Evolutionary conservation across 805 yeast species (phyloP), one percentile per base, ranked within the genome.

Genomic region (Zygotorulaspora danielsina): DNA sequence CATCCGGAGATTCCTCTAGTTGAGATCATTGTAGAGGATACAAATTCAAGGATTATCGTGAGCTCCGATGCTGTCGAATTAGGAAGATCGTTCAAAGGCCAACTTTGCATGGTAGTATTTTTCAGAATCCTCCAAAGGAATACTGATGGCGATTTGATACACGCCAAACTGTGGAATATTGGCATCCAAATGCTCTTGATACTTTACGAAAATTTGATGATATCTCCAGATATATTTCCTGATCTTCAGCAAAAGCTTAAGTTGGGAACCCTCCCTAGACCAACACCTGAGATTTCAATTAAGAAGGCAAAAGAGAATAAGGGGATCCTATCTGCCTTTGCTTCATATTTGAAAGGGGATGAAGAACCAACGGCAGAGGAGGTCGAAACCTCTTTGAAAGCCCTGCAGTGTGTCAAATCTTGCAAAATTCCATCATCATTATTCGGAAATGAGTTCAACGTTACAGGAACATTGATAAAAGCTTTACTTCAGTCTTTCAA

Each of bases 341-440:
- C 97, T 1, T 86, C 96, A 0, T 90, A 88, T 54, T 73, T 93
- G 62, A 85, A 93, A 47, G 93, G 97, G 13, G 97, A 88, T 53
- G 94, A 86, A 38, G 97, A 90, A 60, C 99, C 99, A 9, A 76
- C 94, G 2, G 94, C 85, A 41, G 95, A 86, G 54, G 97, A 90
- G 51, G 81, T 93, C 35, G 95, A 88, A 47, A 75, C 85, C 4
- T 85, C 97, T 0, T 61, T 83, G 10, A 80, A 87, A 4, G 84
- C 96, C 0, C 65, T 82, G 30, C 95, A 89, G 49, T 90, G 97
- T 57, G 71, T 90, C 36, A 76, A 76, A 37, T 77, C 90, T 0
- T 78, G 93, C 46, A 74, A 75, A 35, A 65, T 88, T 4, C 61
- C 72, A 3, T 67, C 69, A 1, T 65, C 87, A 1, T 72, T 87